phyloP scores from a whole-genome alignment of 208 protist genomes.

The Crithidia acanthocephali region DNA sequence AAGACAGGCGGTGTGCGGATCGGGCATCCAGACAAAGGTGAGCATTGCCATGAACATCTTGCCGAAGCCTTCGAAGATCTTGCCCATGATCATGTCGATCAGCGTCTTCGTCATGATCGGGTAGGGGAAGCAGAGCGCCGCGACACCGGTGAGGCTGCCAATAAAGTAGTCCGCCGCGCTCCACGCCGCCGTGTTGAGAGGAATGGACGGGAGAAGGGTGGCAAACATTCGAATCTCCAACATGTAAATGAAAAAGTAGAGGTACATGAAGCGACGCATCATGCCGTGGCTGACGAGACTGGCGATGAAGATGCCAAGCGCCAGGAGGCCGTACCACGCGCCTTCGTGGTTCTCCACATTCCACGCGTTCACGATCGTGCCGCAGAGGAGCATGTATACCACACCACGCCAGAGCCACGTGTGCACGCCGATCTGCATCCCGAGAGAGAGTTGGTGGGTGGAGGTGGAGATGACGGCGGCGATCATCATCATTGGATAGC shows the following conservation, averaged over 20 bases:
- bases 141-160: slow-evolving; percentile 31
- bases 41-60: slow-evolving; percentile 26
- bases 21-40: slow-evolving; percentile 17
- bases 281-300: slow-evolving; percentile 28
- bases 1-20: slow-evolving; percentile 35
- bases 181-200: slow-evolving; percentile 16
- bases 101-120: slow-evolving; percentile 21
- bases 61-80: slow-evolving; percentile 19
- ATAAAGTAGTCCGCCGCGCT: slow-evolving; percentile 32
- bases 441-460: slow-evolving; percentile 24
- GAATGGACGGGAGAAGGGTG: slow-evolving; percentile 1
- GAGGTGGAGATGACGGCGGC: slow-evolving; percentile 36
- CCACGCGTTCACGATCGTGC: slow-evolving; percentile 15
- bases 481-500: slow-evolving; percentile 33
- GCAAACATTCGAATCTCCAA: slow-evolving; percentile 23
- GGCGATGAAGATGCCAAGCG: slow-evolving; percentile 16
- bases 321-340: slow-evolving; percentile 20
- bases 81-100: slow-evolving; percentile 24
- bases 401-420: slow-evolving; percentile 32
- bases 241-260: slow-evolving; percentile 40
- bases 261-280: slow-evolving; percentile 40
- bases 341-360: slow-evolving; percentile 7
- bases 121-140: slow-evolving; percentile 30
- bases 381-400: slow-evolving; percentile 28
- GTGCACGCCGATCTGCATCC: slow-evolving; percentile 39